These are phyloP conservation scores for Rhododendron mucronatum DNA, from an alignment of 148 eudicot species.

Conservation along the genomic window DNA sequence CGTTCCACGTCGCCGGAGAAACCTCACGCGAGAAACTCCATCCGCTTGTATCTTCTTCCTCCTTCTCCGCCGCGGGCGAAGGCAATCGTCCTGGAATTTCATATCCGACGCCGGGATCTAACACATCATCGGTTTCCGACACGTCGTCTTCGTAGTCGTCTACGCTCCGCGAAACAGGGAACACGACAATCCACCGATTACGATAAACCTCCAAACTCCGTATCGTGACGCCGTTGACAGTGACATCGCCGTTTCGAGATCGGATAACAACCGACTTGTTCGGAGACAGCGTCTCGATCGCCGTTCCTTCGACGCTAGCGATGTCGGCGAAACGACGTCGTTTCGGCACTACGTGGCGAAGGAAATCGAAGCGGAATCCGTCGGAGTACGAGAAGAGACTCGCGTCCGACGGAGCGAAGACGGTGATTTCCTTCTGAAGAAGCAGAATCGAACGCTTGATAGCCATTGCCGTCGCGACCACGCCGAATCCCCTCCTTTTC, in stretches of 20 bases:
- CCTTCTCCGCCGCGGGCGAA: background rate
- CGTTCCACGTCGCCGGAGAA: background rate
- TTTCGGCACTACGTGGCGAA: slow-evolving; percentile 21
- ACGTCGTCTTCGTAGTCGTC: background rate
- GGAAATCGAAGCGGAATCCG: slow-evolving; percentile 31
- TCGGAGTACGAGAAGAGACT: slow-evolving; percentile 11
- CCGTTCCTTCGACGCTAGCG: background rate
- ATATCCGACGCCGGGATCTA: background rate
- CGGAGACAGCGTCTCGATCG: slow-evolving; percentile 20
- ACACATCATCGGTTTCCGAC: too few species aligned
- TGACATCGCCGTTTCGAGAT: slow-evolving; percentile 14
- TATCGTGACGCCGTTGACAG: slow-evolving; percentile 20
- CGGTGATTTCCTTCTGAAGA: slow-evolving; percentile 12
- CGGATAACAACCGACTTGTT: slow-evolving; percentile 13
- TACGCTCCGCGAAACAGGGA: slow-evolving; percentile 14
- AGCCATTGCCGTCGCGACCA: slow-evolving; percentile 23
- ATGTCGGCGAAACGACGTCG: slow-evolving; percentile 10
- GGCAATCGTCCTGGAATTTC: background rate
- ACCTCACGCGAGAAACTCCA: background rate
- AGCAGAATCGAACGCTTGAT: slow-evolving; percentile 14
- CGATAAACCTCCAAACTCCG: slow-evolving; percentile 18
- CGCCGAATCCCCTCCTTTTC: slow-evolving; percentile 20
- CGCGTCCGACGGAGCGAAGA: slow-evolving; percentile 32
- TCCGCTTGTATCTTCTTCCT: background rate
- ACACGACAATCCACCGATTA: slow-evolving; percentile 32